A percentile compares a stretch with the other conserved stretches of the same genome.
These are phyloP conservation scores for Butyriboletus loyo DNA, from an alignment of 768 basidiomycete species.

Conservation along the genomic window DNA sequence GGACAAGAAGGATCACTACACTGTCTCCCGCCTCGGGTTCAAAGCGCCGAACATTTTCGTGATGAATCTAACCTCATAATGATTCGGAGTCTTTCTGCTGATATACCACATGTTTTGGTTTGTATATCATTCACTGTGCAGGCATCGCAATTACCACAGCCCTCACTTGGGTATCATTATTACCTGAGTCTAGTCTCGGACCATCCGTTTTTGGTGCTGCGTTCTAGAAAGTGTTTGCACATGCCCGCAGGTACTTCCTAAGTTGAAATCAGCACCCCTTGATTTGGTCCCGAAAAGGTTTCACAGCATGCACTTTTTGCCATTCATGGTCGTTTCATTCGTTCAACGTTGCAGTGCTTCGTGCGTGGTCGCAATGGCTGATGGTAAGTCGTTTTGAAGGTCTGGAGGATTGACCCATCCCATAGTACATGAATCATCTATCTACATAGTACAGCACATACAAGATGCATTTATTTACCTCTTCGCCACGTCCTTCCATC, in stretches of 20 bases:
- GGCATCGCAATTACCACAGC: background rate
- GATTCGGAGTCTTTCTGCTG: background rate
- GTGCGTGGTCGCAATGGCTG: background rate
- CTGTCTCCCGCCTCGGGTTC: constrained; percentile 62
- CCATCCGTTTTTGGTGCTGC: no score
- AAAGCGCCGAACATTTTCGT: constrained; percentile 78
- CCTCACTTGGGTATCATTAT: background rate
- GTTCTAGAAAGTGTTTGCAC: no score
- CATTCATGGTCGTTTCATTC: background rate
- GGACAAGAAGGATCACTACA: constrained; percentile 57
- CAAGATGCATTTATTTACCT: no score
- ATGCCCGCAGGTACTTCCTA: no score
- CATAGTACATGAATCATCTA: no score
- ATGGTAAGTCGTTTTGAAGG: background rate
- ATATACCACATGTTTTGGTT: constrained; percentile 10
- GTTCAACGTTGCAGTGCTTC: background rate
- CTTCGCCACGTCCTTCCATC: no score
- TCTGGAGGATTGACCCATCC: background rate
- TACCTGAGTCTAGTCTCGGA: no score
- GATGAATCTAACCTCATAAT: constrained; percentile 56
- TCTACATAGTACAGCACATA: no score
- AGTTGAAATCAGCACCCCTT: background rate
- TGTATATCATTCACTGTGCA: constrained; percentile 3
- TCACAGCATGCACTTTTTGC: background rate
- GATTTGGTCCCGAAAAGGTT: background rate